These are phyloP conservation scores for Rhodotorula mucilaginosa DNA, from an alignment of 1,284 basidiomycete species.

Conservation along the genomic window DNA sequence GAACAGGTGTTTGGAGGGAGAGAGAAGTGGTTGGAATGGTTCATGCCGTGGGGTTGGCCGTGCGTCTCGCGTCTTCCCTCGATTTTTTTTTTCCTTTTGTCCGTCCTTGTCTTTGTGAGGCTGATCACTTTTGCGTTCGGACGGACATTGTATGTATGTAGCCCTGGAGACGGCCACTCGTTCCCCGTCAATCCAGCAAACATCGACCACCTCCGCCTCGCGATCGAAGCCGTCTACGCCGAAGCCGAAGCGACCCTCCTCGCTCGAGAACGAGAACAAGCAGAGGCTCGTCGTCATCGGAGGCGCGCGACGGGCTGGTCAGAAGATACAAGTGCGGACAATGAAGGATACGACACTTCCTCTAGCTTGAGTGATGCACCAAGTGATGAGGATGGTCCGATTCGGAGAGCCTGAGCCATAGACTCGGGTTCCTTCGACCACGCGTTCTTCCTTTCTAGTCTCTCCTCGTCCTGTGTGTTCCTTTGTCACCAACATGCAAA, in stretches of 20 bases:
- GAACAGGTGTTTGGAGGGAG: slow-evolving; percentile 19
- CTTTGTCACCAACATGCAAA: slow-evolving; percentile 3
- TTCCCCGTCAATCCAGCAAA: slow-evolving; percentile 28
- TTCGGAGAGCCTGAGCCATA: neutral
- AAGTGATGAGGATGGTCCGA: slow-evolving; percentile 13
- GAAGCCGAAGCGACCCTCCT: slow-evolving; percentile 8
- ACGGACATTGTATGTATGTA: no score
- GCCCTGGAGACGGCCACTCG: slow-evolving; percentile 14
- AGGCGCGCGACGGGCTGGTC: neutral
- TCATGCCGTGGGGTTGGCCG: slow-evolving; percentile 28
- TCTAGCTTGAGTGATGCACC: neutral
- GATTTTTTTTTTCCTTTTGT: no score
- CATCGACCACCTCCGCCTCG: slow-evolving; percentile 11
- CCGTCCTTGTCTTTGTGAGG: no score
- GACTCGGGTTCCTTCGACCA: no score
- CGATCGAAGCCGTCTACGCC: slow-evolving; percentile 18
- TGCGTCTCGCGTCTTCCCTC: slow-evolving; percentile 9
- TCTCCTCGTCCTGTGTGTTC: neutral
- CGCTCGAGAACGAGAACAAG: no score
- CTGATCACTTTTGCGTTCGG: no score
- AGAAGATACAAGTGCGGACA: no score
- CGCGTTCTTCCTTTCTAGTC: neutral
- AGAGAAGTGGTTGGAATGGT: slow-evolving; percentile 25
- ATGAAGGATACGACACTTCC: neutral
- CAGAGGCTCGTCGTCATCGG: neutral